A percentile compares a stretch with the other conserved stretches of the same genome.
Conservation (phyloP, 176 grass and related monocot species). For the Eleusine coracana region DNA sequence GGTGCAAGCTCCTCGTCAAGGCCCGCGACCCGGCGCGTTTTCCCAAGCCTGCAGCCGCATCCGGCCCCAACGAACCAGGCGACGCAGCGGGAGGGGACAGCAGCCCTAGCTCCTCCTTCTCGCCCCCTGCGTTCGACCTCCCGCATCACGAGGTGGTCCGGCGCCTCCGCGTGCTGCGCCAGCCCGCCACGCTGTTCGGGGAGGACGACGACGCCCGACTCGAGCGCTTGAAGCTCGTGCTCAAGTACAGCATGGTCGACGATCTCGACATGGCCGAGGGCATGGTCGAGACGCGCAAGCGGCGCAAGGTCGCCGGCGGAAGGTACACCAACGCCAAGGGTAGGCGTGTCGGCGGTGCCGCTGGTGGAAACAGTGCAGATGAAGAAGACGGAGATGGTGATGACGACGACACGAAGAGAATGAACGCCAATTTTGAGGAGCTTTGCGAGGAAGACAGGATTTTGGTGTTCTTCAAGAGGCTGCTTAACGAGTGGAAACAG, state of each 20-base stretch:
- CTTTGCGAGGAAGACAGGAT: conserved; percentile 86
- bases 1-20: conserved; percentile 21
- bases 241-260: conserved; percentile 70
- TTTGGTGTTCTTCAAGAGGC: conserved; percentile 83
- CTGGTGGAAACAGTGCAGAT: conserved; percentile 18
- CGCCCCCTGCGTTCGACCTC: conserved; percentile 53
- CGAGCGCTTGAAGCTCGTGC: conserved; percentile 62
- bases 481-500: conserved; percentile 90
- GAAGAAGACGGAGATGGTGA: conserved; percentile 3
- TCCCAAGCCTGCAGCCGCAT: background rate
- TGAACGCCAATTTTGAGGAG: conserved; percentile 80
- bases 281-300: conserved; percentile 80
- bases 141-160: conserved; percentile 77
- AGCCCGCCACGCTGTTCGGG: conserved; percentile 80
- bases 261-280: conserved; percentile 86
- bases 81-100: conserved; percentile 27
- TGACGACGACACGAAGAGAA: conserved; percentile 62
- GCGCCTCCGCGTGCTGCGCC: conserved; percentile 73
- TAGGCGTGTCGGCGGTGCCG: conserved; percentile 44
- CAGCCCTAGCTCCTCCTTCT: conserved; percentile 51
- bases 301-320: conserved; percentile 52
- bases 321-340: conserved; percentile 58
- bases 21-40: background rate
- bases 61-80: background rate
- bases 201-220: conserved; percentile 77